phyloP scores from a whole-genome alignment of 305 asterid species.

The Striga hermonthica region DNA sequence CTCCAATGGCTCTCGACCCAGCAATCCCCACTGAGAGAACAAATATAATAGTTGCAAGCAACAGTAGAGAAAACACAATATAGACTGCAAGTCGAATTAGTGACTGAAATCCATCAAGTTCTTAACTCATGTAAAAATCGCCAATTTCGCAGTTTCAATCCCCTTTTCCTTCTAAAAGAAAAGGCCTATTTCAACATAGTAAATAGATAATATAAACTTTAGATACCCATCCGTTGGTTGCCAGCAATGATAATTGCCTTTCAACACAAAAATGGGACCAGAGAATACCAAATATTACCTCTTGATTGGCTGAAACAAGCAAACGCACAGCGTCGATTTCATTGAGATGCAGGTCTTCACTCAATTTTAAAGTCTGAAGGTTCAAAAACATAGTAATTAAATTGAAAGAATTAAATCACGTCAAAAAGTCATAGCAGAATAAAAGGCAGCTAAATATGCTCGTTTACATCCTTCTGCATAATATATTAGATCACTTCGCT shows the following conservation, averaged over 20 bases:
- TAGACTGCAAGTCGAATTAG: conserved; percentile 25
- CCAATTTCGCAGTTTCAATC: not conserved
- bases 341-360: conserved; percentile 94
- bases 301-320: conserved; percentile 85
- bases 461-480: conserved; percentile 7
- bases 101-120: conserved; percentile 5
- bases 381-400: conserved; percentile 29
- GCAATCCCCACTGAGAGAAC: conserved; percentile 71
- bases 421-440: conserved; percentile 13
- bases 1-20: conserved; percentile 82
- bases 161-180: not conserved
- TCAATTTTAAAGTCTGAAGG: conserved; percentile 74
- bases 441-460: conserved; percentile 11
- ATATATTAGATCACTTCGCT: not conserved
- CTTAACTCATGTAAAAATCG: conserved; percentile 14
- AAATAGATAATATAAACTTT: conserved; percentile 11
- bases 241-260: conserved; percentile 1
- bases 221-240: conserved; percentile 6
- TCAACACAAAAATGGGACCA: conserved; percentile 19
- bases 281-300: conserved; percentile 49
- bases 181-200: conserved; percentile 13
- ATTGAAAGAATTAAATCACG: conserved; percentile 21
- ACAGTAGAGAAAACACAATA: conserved; percentile 20
- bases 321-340: conserved; percentile 83
- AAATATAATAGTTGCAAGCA: conserved; percentile 23